Percentiles rank a stretch among this genome's conserved stretches.
These are phyloP conservation scores for Penicillium roqueforti DNA, from an alignment of 495 filamentous ascomycete species.

Conservation along the genomic window DNA sequence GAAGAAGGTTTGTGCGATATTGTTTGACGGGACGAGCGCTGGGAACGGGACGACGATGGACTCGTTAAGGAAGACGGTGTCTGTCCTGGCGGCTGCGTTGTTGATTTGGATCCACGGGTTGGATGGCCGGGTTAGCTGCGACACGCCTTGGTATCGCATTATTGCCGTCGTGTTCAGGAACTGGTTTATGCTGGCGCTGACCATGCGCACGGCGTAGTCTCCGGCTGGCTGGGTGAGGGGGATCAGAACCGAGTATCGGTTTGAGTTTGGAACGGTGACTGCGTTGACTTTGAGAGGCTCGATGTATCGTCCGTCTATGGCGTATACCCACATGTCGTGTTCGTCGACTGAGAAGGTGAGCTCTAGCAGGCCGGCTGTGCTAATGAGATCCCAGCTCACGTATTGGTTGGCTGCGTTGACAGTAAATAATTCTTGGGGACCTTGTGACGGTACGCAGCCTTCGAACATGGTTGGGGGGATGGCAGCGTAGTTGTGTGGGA, in stretches of 20 bases:
- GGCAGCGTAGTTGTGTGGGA: constrained; percentile 20
- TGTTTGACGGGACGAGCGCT: constrained; percentile 29
- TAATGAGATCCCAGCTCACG: constrained; percentile 33
- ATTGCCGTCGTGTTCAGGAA: constrained; percentile 34
- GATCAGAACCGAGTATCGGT: constrained; percentile 37
- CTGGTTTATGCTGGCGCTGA: constrained; percentile 31
- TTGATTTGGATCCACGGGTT: constrained; percentile 41
- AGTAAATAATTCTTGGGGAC: constrained; percentile 23
- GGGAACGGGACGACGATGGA: constrained; percentile 40
- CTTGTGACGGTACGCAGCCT: constrained; percentile 33
- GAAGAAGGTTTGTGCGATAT: constrained; percentile 38
- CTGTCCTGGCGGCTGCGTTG: constrained; percentile 29
- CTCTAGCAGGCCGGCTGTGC: constrained; percentile 22
- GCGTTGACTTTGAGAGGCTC: constrained; percentile 32
- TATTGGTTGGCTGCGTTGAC: constrained; percentile 26
- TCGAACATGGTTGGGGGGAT: constrained; percentile 23
- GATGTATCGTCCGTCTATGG: constrained; percentile 41
- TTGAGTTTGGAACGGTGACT: constrained; percentile 28
- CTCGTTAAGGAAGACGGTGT: constrained; percentile 40
- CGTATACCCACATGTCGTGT: constrained; percentile 42
- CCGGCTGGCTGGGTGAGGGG: constrained; percentile 31
- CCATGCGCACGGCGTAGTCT: constrained; percentile 37
- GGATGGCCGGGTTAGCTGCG: constrained; percentile 16
- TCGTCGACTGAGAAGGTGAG: constrained; percentile 38
- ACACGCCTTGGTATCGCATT: constrained; percentile 23